These are phyloP conservation scores for Annulohypoxylon truncatum DNA, from an alignment of 2,329 filamentous ascomycete genomes.

Conservation along the genomic window DNA sequence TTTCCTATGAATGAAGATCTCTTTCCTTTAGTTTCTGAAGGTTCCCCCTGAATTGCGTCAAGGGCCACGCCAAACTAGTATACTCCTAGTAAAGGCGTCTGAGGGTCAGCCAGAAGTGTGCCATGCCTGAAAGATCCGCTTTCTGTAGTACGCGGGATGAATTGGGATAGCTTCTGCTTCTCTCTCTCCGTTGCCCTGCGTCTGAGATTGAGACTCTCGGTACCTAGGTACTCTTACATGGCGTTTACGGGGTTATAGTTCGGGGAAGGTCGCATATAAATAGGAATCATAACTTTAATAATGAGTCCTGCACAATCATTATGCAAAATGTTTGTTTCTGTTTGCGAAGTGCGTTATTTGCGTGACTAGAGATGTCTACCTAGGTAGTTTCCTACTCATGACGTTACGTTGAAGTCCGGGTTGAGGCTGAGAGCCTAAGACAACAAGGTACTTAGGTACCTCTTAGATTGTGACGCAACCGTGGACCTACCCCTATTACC, in stretches of 20 bases:
- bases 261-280: constrained; percentile 7
- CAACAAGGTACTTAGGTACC: background rate
- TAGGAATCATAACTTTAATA: background rate
- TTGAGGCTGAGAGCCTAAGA: constrained; percentile 25
- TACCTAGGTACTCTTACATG: background rate
- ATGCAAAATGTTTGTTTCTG: background rate
- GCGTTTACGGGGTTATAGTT: background rate
- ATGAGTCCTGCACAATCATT: background rate
- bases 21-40: constrained; percentile 13
- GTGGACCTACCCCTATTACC: background rate
- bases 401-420: constrained; percentile 22
- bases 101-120: constrained; percentile 1
- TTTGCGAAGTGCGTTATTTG: background rate
- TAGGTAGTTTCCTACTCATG: background rate
- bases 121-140: background rate
- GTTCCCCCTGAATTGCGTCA: background rate
- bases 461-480: background rate
- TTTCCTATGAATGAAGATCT: background rate
- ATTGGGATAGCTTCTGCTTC: background rate
- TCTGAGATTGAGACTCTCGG: background rate
- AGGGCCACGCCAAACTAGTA: constrained; percentile 3
- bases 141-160: background rate
- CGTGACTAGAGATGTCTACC: background rate
- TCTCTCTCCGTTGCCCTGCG: background rate
- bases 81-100: background rate